Evolutionary conservation across 1,139 yeast species (phyloP).

Genomic region (Eremothecium gossypii): DNA sequence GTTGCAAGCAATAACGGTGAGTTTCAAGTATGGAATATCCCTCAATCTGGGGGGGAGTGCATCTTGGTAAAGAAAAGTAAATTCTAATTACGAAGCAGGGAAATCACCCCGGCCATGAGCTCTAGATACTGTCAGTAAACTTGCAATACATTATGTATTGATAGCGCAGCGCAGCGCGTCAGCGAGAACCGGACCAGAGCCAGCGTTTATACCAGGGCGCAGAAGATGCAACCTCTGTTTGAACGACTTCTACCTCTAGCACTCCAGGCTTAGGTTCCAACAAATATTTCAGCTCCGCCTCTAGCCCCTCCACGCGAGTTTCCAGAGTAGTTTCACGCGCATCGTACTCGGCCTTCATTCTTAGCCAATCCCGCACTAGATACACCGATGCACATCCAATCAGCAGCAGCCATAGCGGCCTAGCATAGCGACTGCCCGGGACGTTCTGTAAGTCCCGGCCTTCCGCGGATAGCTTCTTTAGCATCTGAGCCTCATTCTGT

Average conservation of each 20-base stretch:
- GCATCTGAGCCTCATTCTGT: constrained; percentile 23
- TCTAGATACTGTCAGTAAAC: too few relatives aligned
- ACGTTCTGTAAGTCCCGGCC: constrained; percentile 16
- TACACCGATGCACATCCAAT: constrained; percentile 27
- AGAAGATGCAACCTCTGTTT: neutral
- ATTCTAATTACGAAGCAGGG: constrained; percentile 8
- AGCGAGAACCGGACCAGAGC: constrained; percentile 5
- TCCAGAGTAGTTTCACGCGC: constrained; percentile 23
- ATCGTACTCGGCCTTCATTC: constrained; percentile 31
- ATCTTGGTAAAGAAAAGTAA: constrained; percentile 22
- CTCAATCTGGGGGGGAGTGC: constrained; percentile 24
- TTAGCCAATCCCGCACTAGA: constrained; percentile 24
- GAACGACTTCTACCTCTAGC: constrained; percentile 1
- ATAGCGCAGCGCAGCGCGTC: too few relatives aligned
- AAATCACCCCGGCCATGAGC: too few relatives aligned
- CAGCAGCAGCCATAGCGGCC: constrained; percentile 26
- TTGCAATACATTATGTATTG: too few relatives aligned
- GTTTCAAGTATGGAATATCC: constrained; percentile 23
- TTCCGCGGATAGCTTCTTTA: constrained; percentile 20
- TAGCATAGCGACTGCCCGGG: constrained; percentile 17
- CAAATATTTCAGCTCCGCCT: constrained; percentile 13
- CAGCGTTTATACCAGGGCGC: constrained; percentile 16
- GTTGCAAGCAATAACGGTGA: constrained; percentile 25
- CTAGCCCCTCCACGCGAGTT: constrained; percentile 13
- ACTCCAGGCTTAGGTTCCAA: constrained; percentile 4